Base-by-base conservation (phyloP, 495 filamentous ascomycete species). In the Bryoglossum gracile region DNA sequence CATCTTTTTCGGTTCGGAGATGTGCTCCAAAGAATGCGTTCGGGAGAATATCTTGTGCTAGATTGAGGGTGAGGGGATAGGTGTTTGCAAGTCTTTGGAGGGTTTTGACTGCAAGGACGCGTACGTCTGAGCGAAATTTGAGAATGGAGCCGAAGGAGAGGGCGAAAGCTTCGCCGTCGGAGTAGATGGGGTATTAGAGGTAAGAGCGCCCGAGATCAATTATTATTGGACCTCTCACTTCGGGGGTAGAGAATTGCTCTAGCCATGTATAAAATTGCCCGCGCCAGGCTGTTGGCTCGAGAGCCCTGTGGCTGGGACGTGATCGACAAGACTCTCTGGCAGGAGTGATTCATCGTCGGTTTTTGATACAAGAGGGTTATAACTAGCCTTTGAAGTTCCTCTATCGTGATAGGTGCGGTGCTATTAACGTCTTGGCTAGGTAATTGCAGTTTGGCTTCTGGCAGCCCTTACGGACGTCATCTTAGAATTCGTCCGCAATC, bases 1-100 rank as follows among this genome's bases (percentile, higher is more conserved):
- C 30, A 36, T 48, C 41, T 33, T 21, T 50, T 38, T 49, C 51
- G 2, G 52, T 59, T 5, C 52, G 43, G 13, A 59, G 52, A 55
- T 59, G 56, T 26, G 30, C 52, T 1, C 51, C 56, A 10, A 59
- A 52, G 37, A 50, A 59, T 1, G 43, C 17, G n/a, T 51, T 43
- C 14, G 18, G 14, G 3, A 34, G 2, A 17, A 52, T 45, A 0
- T 17, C 22, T 21, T 14, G 4, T 2, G 23, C 13, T 2, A 38
- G 13, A 30, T 51, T 26, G 1, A 40, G 4, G 11, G 10, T 16
- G 17, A 52, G 17, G 13, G 10, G 2, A 30, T 51, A 56, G 8
- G 22, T 43, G 3, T 58, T 19, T 9, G 33, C 24, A 3, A 58
- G 38, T 4, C 16, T 28, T 17, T 43, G n/a, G 1, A 58, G 26